Evolutionary conservation across 1,284 basidiomycete genomes (phyloP).

Genomic region (Ceratobasidium sp.): DNA sequence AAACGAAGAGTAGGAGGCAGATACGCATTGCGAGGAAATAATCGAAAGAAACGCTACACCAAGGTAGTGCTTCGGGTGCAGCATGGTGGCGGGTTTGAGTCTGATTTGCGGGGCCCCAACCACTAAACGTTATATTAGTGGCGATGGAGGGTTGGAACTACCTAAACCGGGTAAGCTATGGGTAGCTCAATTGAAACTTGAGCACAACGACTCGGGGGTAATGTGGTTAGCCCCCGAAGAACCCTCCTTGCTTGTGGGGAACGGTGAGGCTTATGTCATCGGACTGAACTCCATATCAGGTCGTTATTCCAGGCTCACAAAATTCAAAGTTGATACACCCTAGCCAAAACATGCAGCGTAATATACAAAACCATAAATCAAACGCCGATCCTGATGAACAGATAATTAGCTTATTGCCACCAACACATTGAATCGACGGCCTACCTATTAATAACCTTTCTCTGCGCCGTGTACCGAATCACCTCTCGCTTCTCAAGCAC

Average conservation of each 20-base stretch:
- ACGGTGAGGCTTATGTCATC: background rate
- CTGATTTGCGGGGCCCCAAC: too few species aligned
- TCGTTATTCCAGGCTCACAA: background rate
- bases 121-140: too few species aligned
- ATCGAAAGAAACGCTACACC: background rate
- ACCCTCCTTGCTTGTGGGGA: too few species aligned
- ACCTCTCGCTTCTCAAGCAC: slow-evolving; percentile 96
- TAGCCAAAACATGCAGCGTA: background rate
- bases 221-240: too few species aligned
- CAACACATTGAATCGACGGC: background rate
- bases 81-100: too few species aligned
- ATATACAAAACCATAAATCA: background rate
- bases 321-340: background rate
- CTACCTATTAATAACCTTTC: slow-evolving; percentile 43
- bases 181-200: too few species aligned
- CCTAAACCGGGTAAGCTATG: too few species aligned
- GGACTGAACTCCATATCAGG: background rate
- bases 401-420: background rate
- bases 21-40: background rate
- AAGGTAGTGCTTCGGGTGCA: too few species aligned
- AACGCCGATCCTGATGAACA: slow-evolving; percentile 11
- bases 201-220: too few species aligned
- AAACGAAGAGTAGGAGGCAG: slow-evolving; percentile 12
- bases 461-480: slow-evolving; percentile 83
- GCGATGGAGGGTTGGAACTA: too few species aligned